A percentile compares a stretch with the other conserved stretches of the same genome.
These are phyloP conservation scores for Domatiomyces globalis DNA, from an alignment of 2,329 filamentous ascomycete species.

Conservation along the genomic window DNA sequence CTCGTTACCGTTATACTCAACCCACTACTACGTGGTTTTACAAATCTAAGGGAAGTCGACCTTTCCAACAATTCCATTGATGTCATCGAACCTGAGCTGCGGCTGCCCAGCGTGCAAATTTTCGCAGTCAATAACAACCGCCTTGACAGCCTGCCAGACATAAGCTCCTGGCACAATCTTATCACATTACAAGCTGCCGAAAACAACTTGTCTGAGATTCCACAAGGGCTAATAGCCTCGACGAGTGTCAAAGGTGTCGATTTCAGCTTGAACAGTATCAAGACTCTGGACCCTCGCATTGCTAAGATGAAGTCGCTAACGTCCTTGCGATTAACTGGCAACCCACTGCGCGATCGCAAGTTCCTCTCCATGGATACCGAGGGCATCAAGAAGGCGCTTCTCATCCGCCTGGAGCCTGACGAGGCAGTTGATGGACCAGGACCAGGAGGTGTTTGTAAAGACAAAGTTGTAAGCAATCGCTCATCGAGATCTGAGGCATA, in stretches of 20 bases:
- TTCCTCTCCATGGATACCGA: constrained; percentile 67
- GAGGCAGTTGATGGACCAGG: constrained; percentile 22
- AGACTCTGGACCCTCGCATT: constrained; percentile 58
- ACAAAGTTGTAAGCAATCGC: too few relatives aligned
- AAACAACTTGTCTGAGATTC: constrained; percentile 36
- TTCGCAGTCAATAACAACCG: constrained; percentile 71
- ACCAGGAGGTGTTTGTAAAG: constrained; percentile 7
- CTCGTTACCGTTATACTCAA: constrained; percentile 31
- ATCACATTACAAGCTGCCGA: constrained; percentile 63
- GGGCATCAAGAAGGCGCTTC: constrained; percentile 55
- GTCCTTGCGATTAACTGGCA: constrained; percentile 68
- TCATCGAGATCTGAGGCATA: too few relatives aligned
- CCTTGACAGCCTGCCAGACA: constrained; percentile 55
- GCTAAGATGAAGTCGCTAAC: constrained; percentile 64
- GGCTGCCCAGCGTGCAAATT: constrained; percentile 56
- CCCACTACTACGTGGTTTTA: constrained; percentile 37
- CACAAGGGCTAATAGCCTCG: not conserved
- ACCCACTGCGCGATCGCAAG: constrained; percentile 78
- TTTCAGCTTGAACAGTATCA: constrained; percentile 73
- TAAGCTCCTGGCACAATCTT: constrained; percentile 54
- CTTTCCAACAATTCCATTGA: constrained; percentile 61
- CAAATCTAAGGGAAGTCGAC: constrained; percentile 63
- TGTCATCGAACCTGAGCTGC: constrained; percentile 38
- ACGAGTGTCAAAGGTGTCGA: constrained; percentile 59
- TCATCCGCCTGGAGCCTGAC: constrained; percentile 49